Percentiles rank a stretch among this genome's conserved stretches.
These are phyloP conservation scores for Colletotrichum orbiculare DNA, from an alignment of 2,329 filamentous ascomycete species.

Conservation along the genomic window DNA sequence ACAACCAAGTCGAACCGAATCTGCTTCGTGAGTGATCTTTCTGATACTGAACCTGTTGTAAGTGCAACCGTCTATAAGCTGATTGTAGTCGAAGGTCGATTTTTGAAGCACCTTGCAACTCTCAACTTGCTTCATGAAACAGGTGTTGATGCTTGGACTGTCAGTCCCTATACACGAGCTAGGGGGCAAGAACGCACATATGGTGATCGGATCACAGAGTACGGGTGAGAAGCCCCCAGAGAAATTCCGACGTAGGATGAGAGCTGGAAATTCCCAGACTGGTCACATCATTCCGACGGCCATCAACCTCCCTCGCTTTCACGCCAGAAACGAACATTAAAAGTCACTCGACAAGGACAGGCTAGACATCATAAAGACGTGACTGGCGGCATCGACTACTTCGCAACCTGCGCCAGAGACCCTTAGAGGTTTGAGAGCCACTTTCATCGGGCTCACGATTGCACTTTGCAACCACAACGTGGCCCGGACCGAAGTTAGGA, in stretches of 20 bases:
- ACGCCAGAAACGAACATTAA: conserved; percentile 46
- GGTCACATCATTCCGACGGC: conserved; percentile 45
- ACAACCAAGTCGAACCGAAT: conserved; percentile 41
- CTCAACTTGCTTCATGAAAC: conserved; percentile 47
- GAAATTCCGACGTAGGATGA: conserved; percentile 23
- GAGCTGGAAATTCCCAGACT: conserved; percentile 25
- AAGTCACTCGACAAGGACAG: conserved; percentile 42
- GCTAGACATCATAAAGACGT: conserved; percentile 23
- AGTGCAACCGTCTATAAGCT: not conserved
- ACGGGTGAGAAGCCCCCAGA: conserved; percentile 40
- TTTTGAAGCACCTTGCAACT: conserved; percentile 45
- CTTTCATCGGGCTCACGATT: conserved; percentile 50
- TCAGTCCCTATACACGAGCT: conserved; percentile 45
- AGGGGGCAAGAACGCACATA: conserved; percentile 46
- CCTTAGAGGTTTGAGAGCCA: conserved; percentile 42
- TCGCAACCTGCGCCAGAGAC: conserved; percentile 43
- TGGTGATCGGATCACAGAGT: conserved; percentile 44
- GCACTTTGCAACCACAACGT: conserved; percentile 47
- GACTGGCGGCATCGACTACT: conserved; percentile 46
- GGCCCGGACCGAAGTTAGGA: conserved; percentile 48
- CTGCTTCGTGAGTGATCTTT: conserved; percentile 41
- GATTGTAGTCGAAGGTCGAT: conserved; percentile 38
- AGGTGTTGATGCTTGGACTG: conserved; percentile 43
- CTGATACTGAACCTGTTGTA: not conserved
- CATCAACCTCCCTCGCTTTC: conserved; percentile 46